Base-by-base conservation (phyloP, 345 rosid genomes). In the Geranium rotundifolium region DNA sequence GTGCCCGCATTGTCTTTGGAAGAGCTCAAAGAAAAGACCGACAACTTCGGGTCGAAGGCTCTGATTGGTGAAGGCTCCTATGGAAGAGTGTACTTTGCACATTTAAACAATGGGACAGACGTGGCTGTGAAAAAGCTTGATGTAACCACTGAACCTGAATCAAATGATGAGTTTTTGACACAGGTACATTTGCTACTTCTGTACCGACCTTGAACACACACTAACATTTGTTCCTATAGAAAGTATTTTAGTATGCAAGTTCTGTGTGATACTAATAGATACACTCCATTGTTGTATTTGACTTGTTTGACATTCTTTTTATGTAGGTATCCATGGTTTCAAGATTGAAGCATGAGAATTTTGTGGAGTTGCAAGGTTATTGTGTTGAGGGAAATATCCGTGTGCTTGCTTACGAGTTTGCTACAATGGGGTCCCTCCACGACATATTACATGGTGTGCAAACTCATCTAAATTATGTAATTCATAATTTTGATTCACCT, bases 51-150 rank as follows among this genome's bases (percentile, higher is more conserved):
- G 58, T 88, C 97, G 37, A 86, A 86, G 86, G 85, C 97, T 23
- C 81, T 93, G 78, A 88, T 93, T 63, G 99, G 99, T 20, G 99
- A 93, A 84, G 97, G 99, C 59, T 93, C 97, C 1, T 93, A 90
- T 65, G 99, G 97, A 71, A 86, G 95, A 80, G 99, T 93, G 34
- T 93, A 90, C 72, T 88, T 76, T 58, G 92, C 95, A 34, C 85
- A 63, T 69, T 75, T 90, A 56, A 74, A 73, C 63, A 83, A 68
- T 70, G 93, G 83, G 20, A 88, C 80, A 64, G 79, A 82, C 19
- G 82, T 86, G 72, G 97, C 99, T 20, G 89, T 93, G 23, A 93
- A 93, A 69, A 93, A 90, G 77, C 99, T 93, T 66, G 99, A 93
- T 61, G 86, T 81, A 69, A 63, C 95, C 54, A 65, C 88, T 0